Conservation (phyloP, 129 eudicot genomes). For the Lactuca saligna region DNA sequence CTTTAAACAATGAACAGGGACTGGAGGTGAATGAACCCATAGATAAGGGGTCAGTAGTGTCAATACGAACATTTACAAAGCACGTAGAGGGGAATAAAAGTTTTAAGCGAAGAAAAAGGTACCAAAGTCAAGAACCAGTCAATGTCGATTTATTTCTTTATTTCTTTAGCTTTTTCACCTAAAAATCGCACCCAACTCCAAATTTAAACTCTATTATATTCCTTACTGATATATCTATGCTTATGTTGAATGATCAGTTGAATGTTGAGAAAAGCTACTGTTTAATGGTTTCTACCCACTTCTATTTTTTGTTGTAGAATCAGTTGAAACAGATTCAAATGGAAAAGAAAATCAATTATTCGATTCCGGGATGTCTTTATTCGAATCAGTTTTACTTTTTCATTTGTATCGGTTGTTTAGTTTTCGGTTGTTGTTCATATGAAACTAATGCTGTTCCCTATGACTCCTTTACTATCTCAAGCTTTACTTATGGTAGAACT, state of each 20-base stretch:
- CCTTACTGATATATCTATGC: slow-evolving; percentile 6
- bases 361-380: slow-evolving; percentile 42
- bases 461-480: slow-evolving; percentile 67
- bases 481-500: slow-evolving; percentile 67
- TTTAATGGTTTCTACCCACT: slow-evolving; percentile 13
- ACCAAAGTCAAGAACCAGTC: slow-evolving; percentile 14
- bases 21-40: not conserved
- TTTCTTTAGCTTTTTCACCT: slow-evolving; percentile 9
- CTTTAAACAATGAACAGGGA: not conserved
- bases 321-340: slow-evolving; percentile 30
- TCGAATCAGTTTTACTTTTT: slow-evolving; percentile 35
- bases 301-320: slow-evolving; percentile 21
- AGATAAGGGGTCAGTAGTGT: slow-evolving; percentile 7
- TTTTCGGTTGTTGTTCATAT: slow-evolving; percentile 18
- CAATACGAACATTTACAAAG: not conserved
- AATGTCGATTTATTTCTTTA: slow-evolving; percentile 8
- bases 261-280: not conserved
- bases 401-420: slow-evolving; percentile 11
- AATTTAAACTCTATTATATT: slow-evolving; percentile 9
- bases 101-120: slow-evolving; percentile 6
- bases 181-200: slow-evolving; percentile 18
- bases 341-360: slow-evolving; percentile 32
- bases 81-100: not conserved
- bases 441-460: slow-evolving; percentile 32
- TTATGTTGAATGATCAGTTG: not conserved